Conservation (phyloP, 2,329 filamentous ascomycete genomes). For the Diaporthe citri region DNA sequence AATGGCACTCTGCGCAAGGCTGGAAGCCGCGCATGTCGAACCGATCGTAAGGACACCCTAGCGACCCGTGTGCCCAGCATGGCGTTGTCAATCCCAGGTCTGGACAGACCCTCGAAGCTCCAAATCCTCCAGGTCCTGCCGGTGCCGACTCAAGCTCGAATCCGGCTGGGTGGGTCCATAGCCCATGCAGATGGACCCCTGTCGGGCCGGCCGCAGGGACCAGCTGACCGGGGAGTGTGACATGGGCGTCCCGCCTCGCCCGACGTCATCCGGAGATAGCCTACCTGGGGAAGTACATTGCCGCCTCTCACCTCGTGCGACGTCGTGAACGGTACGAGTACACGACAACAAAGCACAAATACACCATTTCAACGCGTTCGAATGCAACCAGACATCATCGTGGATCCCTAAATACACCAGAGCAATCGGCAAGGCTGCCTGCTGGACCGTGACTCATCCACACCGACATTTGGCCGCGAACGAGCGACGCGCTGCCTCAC, state of each 20-base stretch:
- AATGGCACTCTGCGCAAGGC: background rate
- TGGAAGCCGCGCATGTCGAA: constrained; percentile 3
- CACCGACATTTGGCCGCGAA: constrained; percentile 16
- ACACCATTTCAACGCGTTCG: background rate
- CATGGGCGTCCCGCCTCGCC: constrained; percentile 17
- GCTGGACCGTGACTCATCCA: constrained; percentile 32
- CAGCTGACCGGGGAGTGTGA: constrained; percentile 29
- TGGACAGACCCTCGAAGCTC: constrained; percentile 14
- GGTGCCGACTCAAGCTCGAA: constrained; percentile 5
- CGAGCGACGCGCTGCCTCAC: constrained; percentile 7
- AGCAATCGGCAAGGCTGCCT: constrained; percentile 24
- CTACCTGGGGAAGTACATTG: constrained; percentile 8
- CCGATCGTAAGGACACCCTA: constrained; percentile 39
- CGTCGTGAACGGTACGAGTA: background rate
- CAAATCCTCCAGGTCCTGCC: background rate
- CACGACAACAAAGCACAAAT: background rate
- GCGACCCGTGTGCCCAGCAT: constrained; percentile 46
- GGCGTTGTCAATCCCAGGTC: constrained; percentile 32
- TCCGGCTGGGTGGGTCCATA: constrained; percentile 5
- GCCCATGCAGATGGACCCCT: constrained; percentile 16
- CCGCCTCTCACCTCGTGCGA: constrained; percentile 7
- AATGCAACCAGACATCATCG: background rate
- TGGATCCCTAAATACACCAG: background rate
- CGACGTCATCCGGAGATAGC: constrained; percentile 26
- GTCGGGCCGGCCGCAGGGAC: constrained; percentile 26